Evolutionary conservation across 805 yeast genomes (phyloP), one percentile per base, ranked within the genome.

Genomic region (Kuraishia capsulata): DNA sequence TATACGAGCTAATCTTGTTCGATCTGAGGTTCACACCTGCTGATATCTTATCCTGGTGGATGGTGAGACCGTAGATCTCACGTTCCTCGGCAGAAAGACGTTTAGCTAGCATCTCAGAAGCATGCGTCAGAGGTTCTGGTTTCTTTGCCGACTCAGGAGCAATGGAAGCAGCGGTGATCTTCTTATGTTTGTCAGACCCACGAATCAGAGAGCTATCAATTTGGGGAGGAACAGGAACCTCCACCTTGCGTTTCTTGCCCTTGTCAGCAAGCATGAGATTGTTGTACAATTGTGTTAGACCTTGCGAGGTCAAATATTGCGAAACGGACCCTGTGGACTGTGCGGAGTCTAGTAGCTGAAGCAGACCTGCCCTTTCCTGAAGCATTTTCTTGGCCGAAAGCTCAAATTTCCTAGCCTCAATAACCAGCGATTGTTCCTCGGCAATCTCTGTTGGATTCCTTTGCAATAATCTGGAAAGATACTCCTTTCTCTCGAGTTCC

Each of bases 361-460:
- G 62, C 26, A 92, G 58, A 36, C 83, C 79, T 2, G 86, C 80
- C 46, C 98, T 71, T 56, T 92, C 98, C 35, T 69, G 63, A 38
- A 88, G 69, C 68, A 90, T 83, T 56, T 85, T 83, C 63, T 87
- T 89, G 0, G 97, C 95, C 2, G 95, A 85, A 41, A 87, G 73
- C 53, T 92, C 97, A 44, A 92, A 85, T 46, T 90, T 79, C 36
- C 95, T 74, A 2, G 97, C 94, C 55, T 92, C 98, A 23, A 90
- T 79, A 9, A 92, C 85, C 36, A 92, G 65, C 0, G 95, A 87
- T 56, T 92, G 97, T 54, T 92, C 99, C 62, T 92, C 98, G 0
- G 97, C 97, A 33, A 92, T 85, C 55, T 92, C 98, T 0, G 97
- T 95, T 1, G 98, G 97, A 2, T 90, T 78, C 47, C 99, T 67